These are phyloP conservation scores for Stentor coeruleus DNA, from an alignment of 73 alveolate genomes.

Conservation along the genomic window DNA sequence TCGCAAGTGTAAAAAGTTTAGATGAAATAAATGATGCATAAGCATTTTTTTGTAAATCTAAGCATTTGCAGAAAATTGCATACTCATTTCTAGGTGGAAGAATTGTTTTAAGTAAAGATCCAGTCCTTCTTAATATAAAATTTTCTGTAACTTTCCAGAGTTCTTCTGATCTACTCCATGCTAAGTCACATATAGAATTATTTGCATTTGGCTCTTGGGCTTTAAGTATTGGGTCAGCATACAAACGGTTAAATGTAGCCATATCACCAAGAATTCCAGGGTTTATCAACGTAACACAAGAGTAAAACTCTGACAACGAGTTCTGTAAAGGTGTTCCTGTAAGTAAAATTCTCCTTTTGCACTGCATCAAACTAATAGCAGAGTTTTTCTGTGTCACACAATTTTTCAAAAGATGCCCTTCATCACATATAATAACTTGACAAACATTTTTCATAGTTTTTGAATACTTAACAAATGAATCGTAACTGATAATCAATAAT, in stretches of 20 bases:
- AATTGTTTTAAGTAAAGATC: constrained; percentile 76
- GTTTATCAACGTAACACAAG: constrained; percentile 40
- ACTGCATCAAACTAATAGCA: constrained; percentile 34
- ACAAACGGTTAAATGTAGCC: constrained; percentile 32
- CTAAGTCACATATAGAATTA: constrained; percentile 27
- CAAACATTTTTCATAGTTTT: constrained; percentile 28
- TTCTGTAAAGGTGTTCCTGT: constrained; percentile 97
- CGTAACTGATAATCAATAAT: constrained; percentile 42
- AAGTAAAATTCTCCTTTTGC: constrained; percentile 68
- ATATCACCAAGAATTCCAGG: constrained; percentile 50
- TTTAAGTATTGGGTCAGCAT: constrained; percentile 37
- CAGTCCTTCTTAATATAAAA: constrained; percentile 90
- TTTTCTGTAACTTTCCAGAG: constrained; percentile 30
- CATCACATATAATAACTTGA: constrained; percentile 77
- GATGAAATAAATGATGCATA: constrained; percentile 65
- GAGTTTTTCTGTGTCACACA: constrained; percentile 52
- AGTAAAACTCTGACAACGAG: constrained; percentile 76
- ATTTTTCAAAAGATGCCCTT: constrained; percentile 79
- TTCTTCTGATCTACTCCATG: constrained; percentile 35
- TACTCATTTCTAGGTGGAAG: constrained; percentile 93
- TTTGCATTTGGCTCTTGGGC: constrained; percentile 35
- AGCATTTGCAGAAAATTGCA: constrained; percentile 76
- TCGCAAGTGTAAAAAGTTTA: background rate
- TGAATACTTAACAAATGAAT: constrained; percentile 35
- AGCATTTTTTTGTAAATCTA: constrained; percentile 74